Conservation (phyloP, 2,329 filamentous ascomycete species). For the Penicillium palitans region DNA sequence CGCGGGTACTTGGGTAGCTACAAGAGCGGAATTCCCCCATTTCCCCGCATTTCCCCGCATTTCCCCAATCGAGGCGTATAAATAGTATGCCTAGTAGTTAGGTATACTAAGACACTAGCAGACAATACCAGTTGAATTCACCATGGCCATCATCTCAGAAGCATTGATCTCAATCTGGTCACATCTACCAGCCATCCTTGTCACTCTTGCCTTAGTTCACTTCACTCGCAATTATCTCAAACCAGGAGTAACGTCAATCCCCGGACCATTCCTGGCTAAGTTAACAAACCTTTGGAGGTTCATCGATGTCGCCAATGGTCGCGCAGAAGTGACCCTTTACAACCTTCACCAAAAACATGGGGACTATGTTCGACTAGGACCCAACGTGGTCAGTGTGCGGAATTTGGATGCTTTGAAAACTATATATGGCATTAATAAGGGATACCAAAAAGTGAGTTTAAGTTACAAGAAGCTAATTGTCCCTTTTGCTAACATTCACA, state of each 20-base stretch:
- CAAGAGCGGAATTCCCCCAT: background rate
- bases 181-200: background rate
- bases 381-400: constrained; percentile 25
- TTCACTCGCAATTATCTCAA: background rate
- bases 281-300: background rate
- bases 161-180: background rate
- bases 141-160: background rate
- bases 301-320: background rate
- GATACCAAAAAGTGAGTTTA: constrained; percentile 12
- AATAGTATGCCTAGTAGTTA: background rate
- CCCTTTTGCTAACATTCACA: background rate
- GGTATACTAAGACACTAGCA: background rate
- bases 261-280: background rate
- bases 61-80: background rate
- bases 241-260: background rate
- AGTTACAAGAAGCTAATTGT: background rate
- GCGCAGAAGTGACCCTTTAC: background rate
- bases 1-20: background rate
- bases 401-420: constrained; percentile 22
- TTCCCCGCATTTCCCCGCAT: background rate
- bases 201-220: background rate
- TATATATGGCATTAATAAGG: constrained; percentile 25
- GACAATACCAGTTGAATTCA: background rate
- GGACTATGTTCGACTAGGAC: constrained; percentile 23
- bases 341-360: constrained; percentile 21